Evolutionary conservation across 257 asterid genomes (phyloP).

Genomic region (Solanum bulbocastanum): DNA sequence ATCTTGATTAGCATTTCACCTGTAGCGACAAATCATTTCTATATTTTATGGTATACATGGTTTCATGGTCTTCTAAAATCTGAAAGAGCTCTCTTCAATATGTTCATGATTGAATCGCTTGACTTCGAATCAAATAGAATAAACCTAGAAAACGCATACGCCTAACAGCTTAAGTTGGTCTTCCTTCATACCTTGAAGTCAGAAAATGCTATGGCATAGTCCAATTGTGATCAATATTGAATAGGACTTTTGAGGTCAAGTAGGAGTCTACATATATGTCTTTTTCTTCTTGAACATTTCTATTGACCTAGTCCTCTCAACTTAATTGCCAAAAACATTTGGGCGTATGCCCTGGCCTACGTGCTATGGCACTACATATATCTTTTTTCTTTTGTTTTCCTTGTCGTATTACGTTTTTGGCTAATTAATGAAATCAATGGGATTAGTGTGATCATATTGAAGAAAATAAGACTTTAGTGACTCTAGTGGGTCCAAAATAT

Average conservation of each 20-base stretch:
- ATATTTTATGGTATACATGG: neutral
- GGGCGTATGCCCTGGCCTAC: neutral
- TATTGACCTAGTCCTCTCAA: neutral
- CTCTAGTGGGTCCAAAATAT: neutral
- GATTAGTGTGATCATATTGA: neutral
- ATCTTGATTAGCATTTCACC: neutral
- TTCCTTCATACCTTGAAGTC: neutral
- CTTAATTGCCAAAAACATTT: neutral
- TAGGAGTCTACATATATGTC: neutral
- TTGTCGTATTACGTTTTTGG: neutral
- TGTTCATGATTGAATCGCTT: neutral
- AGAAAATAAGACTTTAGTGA: neutral
- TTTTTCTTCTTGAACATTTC: neutral
- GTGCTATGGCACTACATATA: neutral
- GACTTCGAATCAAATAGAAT: neutral
- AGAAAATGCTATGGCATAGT: neutral
- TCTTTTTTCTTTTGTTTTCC: neutral
- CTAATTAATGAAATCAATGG: neutral
- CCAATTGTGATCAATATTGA: neutral
- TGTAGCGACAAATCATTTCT: neutral
- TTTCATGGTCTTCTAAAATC: neutral
- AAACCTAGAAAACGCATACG: neutral
- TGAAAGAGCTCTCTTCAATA: neutral
- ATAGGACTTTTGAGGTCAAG: neutral
- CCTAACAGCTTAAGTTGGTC: neutral